Evolutionary conservation across 2,329 filamentous ascomycete species (phyloP).

Genomic region (Fusarium nelsonii): DNA sequence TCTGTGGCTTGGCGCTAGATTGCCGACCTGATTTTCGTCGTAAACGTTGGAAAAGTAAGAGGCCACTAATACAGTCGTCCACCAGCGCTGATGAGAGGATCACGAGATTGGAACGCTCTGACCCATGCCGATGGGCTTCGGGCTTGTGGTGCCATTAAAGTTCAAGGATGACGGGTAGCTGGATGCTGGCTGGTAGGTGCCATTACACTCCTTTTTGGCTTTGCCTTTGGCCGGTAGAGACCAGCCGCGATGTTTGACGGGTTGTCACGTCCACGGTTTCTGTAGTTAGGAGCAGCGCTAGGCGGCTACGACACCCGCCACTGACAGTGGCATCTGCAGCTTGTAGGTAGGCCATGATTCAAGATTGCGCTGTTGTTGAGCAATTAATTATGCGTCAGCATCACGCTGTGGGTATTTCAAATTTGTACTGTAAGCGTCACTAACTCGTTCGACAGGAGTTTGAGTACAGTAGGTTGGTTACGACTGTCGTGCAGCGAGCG

Average conservation of each 20-base stretch:
- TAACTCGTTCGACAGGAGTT: not conserved
- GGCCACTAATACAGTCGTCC: slow-evolving; percentile 38
- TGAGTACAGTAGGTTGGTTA: not conserved
- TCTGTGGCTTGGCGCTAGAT: slow-evolving; percentile 37
- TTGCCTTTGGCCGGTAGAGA: slow-evolving; percentile 33
- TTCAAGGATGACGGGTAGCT: slow-evolving; percentile 42
- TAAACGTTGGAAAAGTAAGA: slow-evolving; percentile 46
- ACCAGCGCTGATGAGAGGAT: slow-evolving; percentile 39
- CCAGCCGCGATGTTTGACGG: slow-evolving; percentile 43
- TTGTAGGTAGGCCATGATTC: slow-evolving; percentile 41
- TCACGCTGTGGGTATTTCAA: slow-evolving; percentile 25
- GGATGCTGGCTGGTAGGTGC: slow-evolving; percentile 34
- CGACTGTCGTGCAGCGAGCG: not conserved
- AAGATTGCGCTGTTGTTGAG: slow-evolving; percentile 40
- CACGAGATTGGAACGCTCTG: slow-evolving; percentile 47
- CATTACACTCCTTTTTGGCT: slow-evolving; percentile 31
- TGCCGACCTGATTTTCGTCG: slow-evolving; percentile 23
- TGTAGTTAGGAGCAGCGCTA: slow-evolving; percentile 47
- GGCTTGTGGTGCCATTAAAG: slow-evolving; percentile 43
- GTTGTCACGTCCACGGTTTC: slow-evolving; percentile 44
- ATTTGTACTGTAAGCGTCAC: slow-evolving; percentile 16
- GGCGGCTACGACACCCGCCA: slow-evolving; percentile 49
- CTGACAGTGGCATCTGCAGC: slow-evolving; percentile 45
- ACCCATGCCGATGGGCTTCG: slow-evolving; percentile 48
- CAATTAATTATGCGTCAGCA: slow-evolving; percentile 43